phyloP scores from a whole-genome alignment of 441 rosid species.

The Erodium moschatum region DNA sequence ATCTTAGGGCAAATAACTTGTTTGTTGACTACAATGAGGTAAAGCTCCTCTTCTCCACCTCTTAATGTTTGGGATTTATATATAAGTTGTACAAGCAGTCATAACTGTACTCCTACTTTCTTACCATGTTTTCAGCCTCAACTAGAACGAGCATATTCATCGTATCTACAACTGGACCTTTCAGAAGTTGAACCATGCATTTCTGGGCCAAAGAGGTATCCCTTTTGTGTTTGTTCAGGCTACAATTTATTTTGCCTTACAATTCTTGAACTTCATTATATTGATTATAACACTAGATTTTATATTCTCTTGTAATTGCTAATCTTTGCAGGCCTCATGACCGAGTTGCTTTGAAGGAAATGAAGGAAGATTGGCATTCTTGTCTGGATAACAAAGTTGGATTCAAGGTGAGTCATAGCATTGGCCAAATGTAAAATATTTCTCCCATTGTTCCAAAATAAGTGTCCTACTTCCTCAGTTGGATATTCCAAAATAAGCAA shows the following conservation, averaged over 20 bases:
- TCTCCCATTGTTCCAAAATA: neutral
- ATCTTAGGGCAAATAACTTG: constrained; percentile 93
- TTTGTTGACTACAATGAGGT: constrained; percentile 92
- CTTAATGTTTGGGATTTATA: neutral
- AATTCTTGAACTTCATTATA: neutral
- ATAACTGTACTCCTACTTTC: neutral
- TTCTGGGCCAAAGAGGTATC: constrained; percentile 92
- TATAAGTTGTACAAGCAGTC: neutral
- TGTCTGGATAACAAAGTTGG: constrained; percentile 84
- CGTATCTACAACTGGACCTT: constrained; percentile 72
- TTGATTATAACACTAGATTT: neutral
- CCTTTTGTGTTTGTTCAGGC: constrained; percentile 11
- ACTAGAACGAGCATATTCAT: constrained; percentile 74
- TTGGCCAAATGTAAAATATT: neutral
- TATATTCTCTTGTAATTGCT: constrained; percentile 9
- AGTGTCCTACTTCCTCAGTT: neutral
- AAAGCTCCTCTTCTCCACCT: constrained; percentile 6
- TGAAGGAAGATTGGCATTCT: constrained; percentile 93
- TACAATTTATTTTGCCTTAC: neutral
- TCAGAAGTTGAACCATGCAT: constrained; percentile 84
- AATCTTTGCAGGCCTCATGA: constrained; percentile 76
- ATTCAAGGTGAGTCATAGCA: constrained; percentile 49
- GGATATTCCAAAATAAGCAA: neutral
- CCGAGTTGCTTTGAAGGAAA: constrained; percentile 76
- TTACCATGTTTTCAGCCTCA: constrained; percentile 58